Conservation (phyloP, 805 yeast genomes). For the Metschnikowia picachoensis region DNA sequence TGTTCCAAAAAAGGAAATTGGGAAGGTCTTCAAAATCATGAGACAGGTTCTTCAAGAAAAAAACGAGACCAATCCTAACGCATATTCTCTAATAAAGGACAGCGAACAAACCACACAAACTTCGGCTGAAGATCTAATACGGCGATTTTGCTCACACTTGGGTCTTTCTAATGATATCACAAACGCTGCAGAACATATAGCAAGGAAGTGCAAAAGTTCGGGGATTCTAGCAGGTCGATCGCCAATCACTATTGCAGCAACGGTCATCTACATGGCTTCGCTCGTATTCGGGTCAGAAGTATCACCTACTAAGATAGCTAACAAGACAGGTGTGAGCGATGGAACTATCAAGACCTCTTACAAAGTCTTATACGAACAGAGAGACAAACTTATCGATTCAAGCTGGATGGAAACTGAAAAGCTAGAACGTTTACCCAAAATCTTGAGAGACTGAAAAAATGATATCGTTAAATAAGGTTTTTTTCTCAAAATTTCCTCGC, state of each 20-base stretch:
- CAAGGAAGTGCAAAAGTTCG: conserved; percentile 81
- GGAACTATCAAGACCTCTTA: conserved; percentile 95
- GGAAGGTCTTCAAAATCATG: conserved; percentile 83
- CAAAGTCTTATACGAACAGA: conserved; percentile 73
- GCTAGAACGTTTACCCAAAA: conserved; percentile 39
- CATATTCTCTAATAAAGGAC: conserved; percentile 41
- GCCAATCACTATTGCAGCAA: conserved; percentile 96
- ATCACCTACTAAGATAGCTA: conserved; percentile 78
- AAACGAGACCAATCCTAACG: conserved; percentile 45
- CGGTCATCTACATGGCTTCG: conserved; percentile 92
- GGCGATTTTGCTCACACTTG: conserved; percentile 93
- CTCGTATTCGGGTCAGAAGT: conserved; percentile 78
- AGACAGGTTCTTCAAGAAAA: conserved; percentile 48
- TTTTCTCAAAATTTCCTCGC: no score
- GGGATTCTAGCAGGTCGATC: conserved; percentile 96
- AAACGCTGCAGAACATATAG: conserved; percentile 89
- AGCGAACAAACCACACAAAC: conserved; percentile 74
- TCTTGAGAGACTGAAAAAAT: background rate
- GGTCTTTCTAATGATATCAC: conserved; percentile 83
- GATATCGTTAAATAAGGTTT: no score
- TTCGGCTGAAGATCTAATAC: conserved; percentile 88
- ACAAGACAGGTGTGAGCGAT: conserved; percentile 92
- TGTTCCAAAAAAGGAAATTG: conserved; percentile 92
- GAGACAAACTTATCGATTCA: conserved; percentile 63
- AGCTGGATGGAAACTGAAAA: conserved; percentile 68